These are phyloP conservation scores for Multifurca ochricompacta DNA, from an alignment of 768 basidiomycete species.

Conservation along the genomic window DNA sequence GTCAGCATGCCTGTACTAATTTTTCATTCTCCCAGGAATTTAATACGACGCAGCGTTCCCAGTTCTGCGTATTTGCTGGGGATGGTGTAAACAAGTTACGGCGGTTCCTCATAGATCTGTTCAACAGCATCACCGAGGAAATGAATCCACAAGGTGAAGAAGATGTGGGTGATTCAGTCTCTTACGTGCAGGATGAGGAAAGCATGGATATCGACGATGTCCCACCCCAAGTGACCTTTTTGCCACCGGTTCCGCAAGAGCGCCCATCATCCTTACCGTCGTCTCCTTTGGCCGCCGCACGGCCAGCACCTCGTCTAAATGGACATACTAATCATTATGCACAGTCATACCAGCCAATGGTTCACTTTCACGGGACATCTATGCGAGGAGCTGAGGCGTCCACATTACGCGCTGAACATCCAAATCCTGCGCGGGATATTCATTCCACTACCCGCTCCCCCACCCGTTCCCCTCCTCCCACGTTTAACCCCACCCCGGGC, in stretches of 20 bases:
- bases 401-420: not conserved
- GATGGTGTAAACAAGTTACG: conserved; percentile 81
- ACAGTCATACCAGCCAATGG: not conserved
- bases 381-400: conserved; percentile 34
- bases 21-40: conserved; percentile 61
- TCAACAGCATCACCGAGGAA: conserved; percentile 65
- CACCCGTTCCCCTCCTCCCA: conserved; percentile 20
- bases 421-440: conserved; percentile 31
- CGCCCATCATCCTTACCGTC: not conserved
- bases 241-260: not conserved
- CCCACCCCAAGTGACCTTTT: conserved; percentile 26
- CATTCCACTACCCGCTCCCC: conserved; percentile 15
- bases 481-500: conserved; percentile 31
- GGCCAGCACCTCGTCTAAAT: conserved; percentile 8
- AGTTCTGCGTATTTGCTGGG: conserved; percentile 96
- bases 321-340: conserved; percentile 8
- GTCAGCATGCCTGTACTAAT: not conserved
- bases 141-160: conserved; percentile 36
- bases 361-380: conserved; percentile 24
- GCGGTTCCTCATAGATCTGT: conserved; percentile 66
- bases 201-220: conserved; percentile 26
- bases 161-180: conserved; percentile 59
- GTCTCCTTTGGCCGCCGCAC: not conserved
- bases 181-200: conserved; percentile 29
- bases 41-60: conserved; percentile 76